phyloP scores from a whole-genome alignment of 306 rosid species.

The barrel medic (Medicago truncatula) region MtrunA17r5.0-ANR NC_053046.1:38619501-38620000 shows the following conservation, averaged over 20 bases:
- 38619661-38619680: not conserved
- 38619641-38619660: conserved; percentile 22
- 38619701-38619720: conserved; percentile 61
- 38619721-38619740: conserved; percentile 66
- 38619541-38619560: too few relatives aligned
- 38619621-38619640: conserved; percentile 17
- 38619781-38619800: conserved; percentile 90
- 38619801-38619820: conserved; percentile 97
- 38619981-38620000: conserved; percentile 94
- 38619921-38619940: conserved; percentile 82
- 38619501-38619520: too few relatives aligned
- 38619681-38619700: conserved; percentile 23
- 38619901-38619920: conserved; percentile 82
- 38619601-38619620: not conserved
- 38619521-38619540: too few relatives aligned
- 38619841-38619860: conserved; percentile 99
- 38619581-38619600: too few relatives aligned
- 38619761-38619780: conserved; percentile 97
- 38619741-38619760: conserved; percentile 66
- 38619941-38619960: conserved; percentile 98
- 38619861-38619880: conserved; percentile 90
- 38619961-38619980: conserved; percentile 98
- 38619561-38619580: too few relatives aligned
- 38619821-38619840: conserved; percentile 85
- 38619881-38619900: conserved; percentile 98